Conservation (phyloP, 768 basidiomycete species). For the Rhodotorula toruloides region DNA sequence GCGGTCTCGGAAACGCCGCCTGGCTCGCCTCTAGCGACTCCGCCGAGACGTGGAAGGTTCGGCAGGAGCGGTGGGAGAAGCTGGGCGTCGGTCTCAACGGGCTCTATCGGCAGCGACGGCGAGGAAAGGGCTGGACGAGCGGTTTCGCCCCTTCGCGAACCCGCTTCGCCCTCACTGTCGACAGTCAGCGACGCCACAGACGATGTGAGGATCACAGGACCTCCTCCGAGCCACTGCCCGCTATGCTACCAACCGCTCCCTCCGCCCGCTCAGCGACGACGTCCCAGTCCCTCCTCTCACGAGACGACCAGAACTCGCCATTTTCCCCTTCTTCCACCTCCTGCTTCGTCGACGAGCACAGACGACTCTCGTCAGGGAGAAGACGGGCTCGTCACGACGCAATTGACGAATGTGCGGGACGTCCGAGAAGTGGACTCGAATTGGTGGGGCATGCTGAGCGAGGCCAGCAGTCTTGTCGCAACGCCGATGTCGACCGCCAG, state of each 20-base stretch:
- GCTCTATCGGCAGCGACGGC: too few species aligned
- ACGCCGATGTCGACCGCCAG: conserved; percentile 13
- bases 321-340: conserved; percentile 9
- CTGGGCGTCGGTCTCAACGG: background rate
- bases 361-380: background rate
- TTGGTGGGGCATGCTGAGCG: conserved; percentile 18
- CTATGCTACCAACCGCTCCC: conserved; percentile 17
- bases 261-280: background rate
- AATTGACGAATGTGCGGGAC: too few species aligned
- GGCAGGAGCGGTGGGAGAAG: background rate
- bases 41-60: background rate
- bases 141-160: too few species aligned
- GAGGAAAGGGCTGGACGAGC: too few species aligned
- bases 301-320: background rate
- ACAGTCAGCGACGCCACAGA: too few species aligned
- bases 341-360: too few species aligned
- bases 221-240: conserved; percentile 17
- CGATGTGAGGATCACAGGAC: background rate
- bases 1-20: background rate
- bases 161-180: too few species aligned
- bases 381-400: too few species aligned
- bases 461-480: conserved; percentile 18
- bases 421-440: too few species aligned
- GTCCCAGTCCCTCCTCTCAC: background rate
- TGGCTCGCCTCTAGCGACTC: background rate